These are phyloP conservation scores for Aristolochia fimbriata DNA, from an alignment of 164 flowering plant genomes.

Conservation along the genomic window DNA sequence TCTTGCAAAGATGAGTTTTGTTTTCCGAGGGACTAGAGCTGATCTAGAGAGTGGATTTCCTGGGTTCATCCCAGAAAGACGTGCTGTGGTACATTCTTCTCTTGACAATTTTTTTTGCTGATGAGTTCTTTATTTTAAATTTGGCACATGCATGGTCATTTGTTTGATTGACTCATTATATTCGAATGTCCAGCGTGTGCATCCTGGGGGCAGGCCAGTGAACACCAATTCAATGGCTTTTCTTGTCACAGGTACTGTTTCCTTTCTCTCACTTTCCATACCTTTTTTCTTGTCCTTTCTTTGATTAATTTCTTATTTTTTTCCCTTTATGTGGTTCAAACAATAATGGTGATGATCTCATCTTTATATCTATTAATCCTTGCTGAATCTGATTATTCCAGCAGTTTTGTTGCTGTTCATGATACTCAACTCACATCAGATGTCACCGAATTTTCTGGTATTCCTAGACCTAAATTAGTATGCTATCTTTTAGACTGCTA, in stretches of 20 bases:
- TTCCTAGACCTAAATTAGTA: slow-evolving; percentile 1
- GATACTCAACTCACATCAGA: slow-evolving; percentile 84
- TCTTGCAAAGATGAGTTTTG: slow-evolving; percentile 54
- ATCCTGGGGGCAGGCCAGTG: slow-evolving; percentile 52
- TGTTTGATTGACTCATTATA: neutral
- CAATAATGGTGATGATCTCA: neutral
- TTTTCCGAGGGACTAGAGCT: slow-evolving; percentile 62
- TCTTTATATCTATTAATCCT: slow-evolving; percentile 1
- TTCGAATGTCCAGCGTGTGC: slow-evolving; percentile 48
- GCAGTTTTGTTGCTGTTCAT: slow-evolving; percentile 80
- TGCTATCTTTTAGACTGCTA: neutral
- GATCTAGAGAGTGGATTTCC: slow-evolving; percentile 72
- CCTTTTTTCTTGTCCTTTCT: neutral
- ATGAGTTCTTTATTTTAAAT: neutral
- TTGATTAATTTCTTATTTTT: neutral
- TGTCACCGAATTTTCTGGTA: slow-evolving; percentile 96
- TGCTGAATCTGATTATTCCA: slow-evolving; percentile 7
- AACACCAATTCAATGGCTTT: slow-evolving; percentile 75
- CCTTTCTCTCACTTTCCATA: neutral
- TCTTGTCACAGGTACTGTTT: slow-evolving; percentile 62
- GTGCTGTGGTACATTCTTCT: slow-evolving; percentile 46
- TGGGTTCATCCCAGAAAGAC: slow-evolving; percentile 64
- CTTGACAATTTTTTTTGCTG: neutral
- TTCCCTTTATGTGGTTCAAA: too few relatives aligned
- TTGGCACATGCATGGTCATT: too few relatives aligned